A percentile compares a stretch with the other conserved stretches of the same genome.
Conservation (phyloP, 192 early-diverging fungal genomes). For the Linderina pennispora region DNA sequence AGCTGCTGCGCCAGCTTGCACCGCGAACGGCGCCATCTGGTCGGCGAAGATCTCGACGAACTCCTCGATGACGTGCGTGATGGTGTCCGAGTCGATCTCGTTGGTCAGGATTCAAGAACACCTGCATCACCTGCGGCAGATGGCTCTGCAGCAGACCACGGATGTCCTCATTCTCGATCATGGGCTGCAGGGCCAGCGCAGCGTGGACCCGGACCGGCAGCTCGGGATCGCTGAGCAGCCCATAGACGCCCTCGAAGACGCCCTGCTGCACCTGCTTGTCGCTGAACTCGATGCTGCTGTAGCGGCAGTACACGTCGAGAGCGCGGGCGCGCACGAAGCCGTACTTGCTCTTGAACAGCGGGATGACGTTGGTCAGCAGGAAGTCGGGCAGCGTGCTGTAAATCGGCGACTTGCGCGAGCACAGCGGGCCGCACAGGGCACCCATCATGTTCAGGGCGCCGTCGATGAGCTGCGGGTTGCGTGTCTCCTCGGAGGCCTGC, state of each 20-base stretch:
- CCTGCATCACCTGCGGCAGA: constrained; percentile 84
- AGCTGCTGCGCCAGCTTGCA: constrained; percentile 82
- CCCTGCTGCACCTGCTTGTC: constrained; percentile 51
- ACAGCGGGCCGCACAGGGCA: constrained; percentile 59
- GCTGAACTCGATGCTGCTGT: constrained; percentile 58
- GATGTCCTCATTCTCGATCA: constrained; percentile 70
- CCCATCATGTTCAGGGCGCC: constrained; percentile 88
- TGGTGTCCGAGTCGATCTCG: constrained; percentile 88
- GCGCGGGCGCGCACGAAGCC: constrained; percentile 79
- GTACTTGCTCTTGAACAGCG: constrained; percentile 81
- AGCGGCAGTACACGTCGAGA: constrained; percentile 47
- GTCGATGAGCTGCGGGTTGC: constrained; percentile 76
- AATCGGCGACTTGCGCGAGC: constrained; percentile 69
- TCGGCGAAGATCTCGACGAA: constrained; percentile 89
- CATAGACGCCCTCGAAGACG: constrained; percentile 48
- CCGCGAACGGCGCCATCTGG: constrained; percentile 87
- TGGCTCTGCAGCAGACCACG: constrained; percentile 70
- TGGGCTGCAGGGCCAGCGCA: constrained; percentile 70
- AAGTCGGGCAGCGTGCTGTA: constrained; percentile 75
- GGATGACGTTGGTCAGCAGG: constrained; percentile 78
- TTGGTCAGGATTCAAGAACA: constrained; percentile 81
- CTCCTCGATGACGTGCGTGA: constrained; percentile 81
- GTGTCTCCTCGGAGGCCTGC: constrained; percentile 58
- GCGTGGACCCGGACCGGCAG: constrained; percentile 87
- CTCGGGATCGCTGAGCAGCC: constrained; percentile 64